Conservation (phyloP, 1,284 basidiomycete species). For the Malassezia brasiliensis region DNA sequence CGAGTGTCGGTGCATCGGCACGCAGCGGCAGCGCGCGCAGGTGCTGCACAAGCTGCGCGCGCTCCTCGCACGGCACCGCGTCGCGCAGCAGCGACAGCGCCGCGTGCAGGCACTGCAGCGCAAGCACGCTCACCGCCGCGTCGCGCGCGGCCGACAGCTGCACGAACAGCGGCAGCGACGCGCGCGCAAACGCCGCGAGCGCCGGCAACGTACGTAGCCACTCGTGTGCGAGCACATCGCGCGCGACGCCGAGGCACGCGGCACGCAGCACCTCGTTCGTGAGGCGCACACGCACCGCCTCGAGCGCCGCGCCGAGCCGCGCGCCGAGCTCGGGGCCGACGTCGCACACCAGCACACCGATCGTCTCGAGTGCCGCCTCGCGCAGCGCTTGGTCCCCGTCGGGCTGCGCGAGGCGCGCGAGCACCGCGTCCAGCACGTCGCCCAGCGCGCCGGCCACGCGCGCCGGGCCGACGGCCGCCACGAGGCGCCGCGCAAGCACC, state of each 20-base stretch:
- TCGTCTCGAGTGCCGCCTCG: constrained; percentile 66
- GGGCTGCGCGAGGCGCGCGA: constrained; percentile 62
- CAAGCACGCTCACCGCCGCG: background rate
- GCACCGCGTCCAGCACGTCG: constrained; percentile 62
- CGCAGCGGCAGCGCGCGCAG: constrained; percentile 49
- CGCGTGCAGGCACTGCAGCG: constrained; percentile 2
- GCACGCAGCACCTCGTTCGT: constrained; percentile 54
- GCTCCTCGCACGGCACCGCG: constrained; percentile 67
- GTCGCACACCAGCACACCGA: constrained; percentile 76
- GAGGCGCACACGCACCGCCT: constrained; percentile 67
- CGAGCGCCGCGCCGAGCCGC: constrained; percentile 49
- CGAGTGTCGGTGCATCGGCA: background rate
- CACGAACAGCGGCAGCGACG: constrained; percentile 3
- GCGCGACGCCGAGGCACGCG: constrained; percentile 48
- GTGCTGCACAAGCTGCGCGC: constrained; percentile 59
- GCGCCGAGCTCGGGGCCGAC: constrained; percentile 61
- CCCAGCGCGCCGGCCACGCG: background rate
- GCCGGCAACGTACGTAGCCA: constrained; percentile 57
- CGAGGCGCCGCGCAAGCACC: constrained; percentile 48
- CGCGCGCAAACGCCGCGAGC: background rate
- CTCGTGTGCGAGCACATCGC: constrained; percentile 50
- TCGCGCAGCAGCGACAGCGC: constrained; percentile 67
- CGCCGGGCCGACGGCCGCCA: constrained; percentile 2
- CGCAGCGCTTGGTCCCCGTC: constrained; percentile 87
- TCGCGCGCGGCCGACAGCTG: background rate